Base-by-base conservation (phyloP, 345 rosid species). In the Melaleuca quinquenervia region DNA sequence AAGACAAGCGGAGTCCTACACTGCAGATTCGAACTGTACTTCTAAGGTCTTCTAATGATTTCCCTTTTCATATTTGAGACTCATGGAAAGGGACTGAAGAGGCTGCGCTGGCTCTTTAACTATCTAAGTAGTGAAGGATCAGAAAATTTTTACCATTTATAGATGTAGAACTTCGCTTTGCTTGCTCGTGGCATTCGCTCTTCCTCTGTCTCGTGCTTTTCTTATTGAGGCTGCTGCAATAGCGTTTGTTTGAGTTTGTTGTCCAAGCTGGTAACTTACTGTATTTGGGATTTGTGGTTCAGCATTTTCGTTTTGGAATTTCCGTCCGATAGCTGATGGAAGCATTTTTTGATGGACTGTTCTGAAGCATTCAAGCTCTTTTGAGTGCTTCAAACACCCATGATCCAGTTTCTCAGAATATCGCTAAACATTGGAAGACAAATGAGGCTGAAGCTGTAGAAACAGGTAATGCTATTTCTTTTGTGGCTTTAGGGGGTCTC, bases 1-100 rank as follows among this genome's bases (percentile, higher is more conserved):
- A 93, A 87, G 95, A 93, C 87, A 93, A 91, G 86, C 91, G 93
- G 93, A 91, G 95, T 75, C 93, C 93, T 6, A 93, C 93, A 52
- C 90, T 93, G 36, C 93, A 93, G 83, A 93, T 91, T 44, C 88
- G 93, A 58, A 93, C 93, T 22, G 93, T 91, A 27, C 89, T 93
- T 80, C 85, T 91, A 87, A 93, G 95, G 93, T 90, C 88, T 49
- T 86, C 45, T 48, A 51, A 58, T 58, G 70, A 58, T 12, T 58
- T 58, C 36, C 70, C 70, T n/a, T 41, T 3, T 32, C 70, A 58
- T 58, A 58, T 12, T 58, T n/a, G 70, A 58, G 70, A 58, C 36
- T 58, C n/a, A 8, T 58, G 70, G 36, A 58, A 58, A 58, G 4
- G 36, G 70, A 58, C 70, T 27, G 70, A 1, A n/a, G 70, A n/a